A percentile compares a stretch with the other conserved stretches of the same genome.
Conservation (phyloP, 768 basidiomycete species). For the Amanita fuliginea region DNA sequence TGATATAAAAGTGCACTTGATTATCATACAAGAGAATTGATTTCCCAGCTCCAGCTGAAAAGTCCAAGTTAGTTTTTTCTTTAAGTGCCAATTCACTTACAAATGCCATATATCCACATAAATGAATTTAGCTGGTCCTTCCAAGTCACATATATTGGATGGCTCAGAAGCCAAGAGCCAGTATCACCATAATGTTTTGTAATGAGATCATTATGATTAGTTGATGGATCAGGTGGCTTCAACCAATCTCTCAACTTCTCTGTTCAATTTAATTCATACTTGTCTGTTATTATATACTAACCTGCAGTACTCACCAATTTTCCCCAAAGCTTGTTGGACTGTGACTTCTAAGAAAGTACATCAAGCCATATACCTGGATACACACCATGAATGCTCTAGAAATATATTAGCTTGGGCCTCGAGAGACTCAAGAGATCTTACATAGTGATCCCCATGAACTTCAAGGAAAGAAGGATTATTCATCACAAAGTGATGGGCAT, state of each 20-base stretch:
- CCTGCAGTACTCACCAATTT: too few relatives aligned
- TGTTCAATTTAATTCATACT: neutral
- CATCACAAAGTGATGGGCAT: neutral
- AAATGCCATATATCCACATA: slow-evolving; percentile 3
- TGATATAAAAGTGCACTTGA: neutral
- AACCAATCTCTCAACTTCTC: neutral
- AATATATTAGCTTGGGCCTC: neutral
- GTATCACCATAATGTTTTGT: neutral
- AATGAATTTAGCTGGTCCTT: neutral
- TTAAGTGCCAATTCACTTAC: neutral
- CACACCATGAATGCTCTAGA: neutral
- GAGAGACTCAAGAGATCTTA: neutral
- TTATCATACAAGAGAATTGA: neutral
- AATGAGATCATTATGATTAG: neutral
- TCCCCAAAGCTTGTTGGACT: neutral
- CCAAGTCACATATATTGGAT: neutral
- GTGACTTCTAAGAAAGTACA: neutral
- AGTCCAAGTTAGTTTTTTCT: neutral
- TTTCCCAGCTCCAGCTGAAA: neutral
- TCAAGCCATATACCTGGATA: neutral
- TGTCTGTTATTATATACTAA: too few relatives aligned
- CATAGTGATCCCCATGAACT: neutral
- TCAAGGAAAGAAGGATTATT: neutral
- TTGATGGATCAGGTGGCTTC: neutral
- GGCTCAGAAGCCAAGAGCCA: neutral